Evolutionary conservation across 768 basidiomycete species (phyloP).

Genomic region (Rhodotorula kratochvilovae): DNA sequence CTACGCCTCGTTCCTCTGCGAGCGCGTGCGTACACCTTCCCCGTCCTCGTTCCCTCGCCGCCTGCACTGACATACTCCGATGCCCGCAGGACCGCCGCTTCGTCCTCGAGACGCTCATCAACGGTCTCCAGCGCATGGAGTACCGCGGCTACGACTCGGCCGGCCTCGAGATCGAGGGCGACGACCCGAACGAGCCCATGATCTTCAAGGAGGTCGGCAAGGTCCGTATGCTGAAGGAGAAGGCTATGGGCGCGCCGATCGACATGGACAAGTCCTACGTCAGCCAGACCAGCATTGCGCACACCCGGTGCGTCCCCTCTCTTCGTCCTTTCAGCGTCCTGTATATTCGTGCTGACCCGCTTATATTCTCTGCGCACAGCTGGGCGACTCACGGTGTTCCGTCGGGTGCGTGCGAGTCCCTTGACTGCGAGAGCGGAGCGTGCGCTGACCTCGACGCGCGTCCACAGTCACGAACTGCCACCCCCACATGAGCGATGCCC

Average conservation of each 20-base stretch:
- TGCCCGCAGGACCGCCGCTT: constrained; percentile 72
- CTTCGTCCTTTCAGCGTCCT: too few relatives aligned
- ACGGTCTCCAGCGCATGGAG: constrained; percentile 88
- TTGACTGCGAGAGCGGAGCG: not conserved
- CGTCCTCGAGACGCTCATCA: constrained; percentile 81
- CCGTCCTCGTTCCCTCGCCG: not conserved
- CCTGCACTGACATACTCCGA: not conserved
- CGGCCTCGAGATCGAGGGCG: constrained; percentile 72
- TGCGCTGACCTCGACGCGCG: constrained; percentile 45
- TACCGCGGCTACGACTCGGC: constrained; percentile 97
- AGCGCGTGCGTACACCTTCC: constrained; percentile 63
- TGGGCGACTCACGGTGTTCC: constrained; percentile 90
- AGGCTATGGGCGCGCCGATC: constrained; percentile 66
- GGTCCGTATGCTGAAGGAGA: constrained; percentile 84
- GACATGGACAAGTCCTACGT: constrained; percentile 63
- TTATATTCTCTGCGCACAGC: not conserved
- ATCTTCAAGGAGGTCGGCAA: constrained; percentile 99
- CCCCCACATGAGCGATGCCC: constrained; percentile 77
- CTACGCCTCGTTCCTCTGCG: constrained; percentile 89
- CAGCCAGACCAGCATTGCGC: constrained; percentile 91
- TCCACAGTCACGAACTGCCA: constrained; percentile 88
- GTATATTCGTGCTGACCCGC: not conserved
- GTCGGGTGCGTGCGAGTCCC: not conserved
- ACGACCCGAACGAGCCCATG: constrained; percentile 66
- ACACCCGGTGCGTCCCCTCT: constrained; percentile 60